These are phyloP conservation scores for Caryopteris hybrid DNA, from an alignment of 305 asterid genomes.

Conservation along the genomic window DNA sequence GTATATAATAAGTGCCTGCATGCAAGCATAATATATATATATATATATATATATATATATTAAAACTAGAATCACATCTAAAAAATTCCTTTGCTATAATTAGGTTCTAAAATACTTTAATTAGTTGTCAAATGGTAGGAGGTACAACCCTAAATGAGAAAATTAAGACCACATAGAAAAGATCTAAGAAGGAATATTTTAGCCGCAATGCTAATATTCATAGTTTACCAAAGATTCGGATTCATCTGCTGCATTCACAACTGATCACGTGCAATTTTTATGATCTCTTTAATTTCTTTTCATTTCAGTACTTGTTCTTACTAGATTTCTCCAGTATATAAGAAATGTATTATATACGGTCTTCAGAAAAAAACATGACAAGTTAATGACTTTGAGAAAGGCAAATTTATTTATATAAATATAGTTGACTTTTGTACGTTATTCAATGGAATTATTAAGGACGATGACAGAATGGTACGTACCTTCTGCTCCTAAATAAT, in stretches of 20 bases:
- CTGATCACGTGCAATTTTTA: constrained; percentile 4
- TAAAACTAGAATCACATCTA: no score
- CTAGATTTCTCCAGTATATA: neutral
- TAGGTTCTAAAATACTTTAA: neutral
- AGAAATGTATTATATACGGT: neutral
- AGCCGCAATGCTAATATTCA: neutral
- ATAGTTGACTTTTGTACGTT: constrained; percentile 19
- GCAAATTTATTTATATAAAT: neutral
- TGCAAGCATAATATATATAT: no score
- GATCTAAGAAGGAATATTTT: neutral
- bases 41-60: no score
- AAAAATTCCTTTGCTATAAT: neutral
- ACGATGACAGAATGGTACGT: no score
- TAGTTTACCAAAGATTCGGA: neutral
- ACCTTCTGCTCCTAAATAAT: no score
- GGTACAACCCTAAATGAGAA: neutral
- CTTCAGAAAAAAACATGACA: constrained; percentile 4
- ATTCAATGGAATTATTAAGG: no score
- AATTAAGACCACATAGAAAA: neutral
- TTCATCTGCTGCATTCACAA: neutral
- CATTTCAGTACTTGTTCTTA: no score
- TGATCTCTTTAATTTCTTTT: no score
- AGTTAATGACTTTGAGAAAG: neutral
- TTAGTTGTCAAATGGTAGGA: no score
- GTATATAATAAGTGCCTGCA: no score